These are phyloP conservation scores for Fremontodendron californicum DNA, from an alignment of 345 rosid species.

Conservation along the genomic window DNA sequence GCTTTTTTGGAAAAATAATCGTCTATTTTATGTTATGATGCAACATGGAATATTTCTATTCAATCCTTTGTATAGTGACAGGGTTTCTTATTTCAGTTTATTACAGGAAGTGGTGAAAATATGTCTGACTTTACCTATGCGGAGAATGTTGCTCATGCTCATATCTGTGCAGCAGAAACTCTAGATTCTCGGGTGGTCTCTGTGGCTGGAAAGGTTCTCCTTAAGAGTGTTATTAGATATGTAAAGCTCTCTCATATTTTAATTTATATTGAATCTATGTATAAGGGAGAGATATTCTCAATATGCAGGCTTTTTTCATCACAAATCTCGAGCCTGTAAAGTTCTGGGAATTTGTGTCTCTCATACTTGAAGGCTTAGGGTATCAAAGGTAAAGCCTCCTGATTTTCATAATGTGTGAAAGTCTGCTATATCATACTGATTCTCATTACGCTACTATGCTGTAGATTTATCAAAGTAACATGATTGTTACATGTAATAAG, in stretches of 20 bases:
- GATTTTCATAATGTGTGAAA: conserved; percentile 4
- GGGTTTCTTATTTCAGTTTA: conserved; percentile 67
- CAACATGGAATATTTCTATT: background rate
- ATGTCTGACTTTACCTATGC: conserved; percentile 81
- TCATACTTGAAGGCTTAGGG: conserved; percentile 66
- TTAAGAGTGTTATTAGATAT: conserved; percentile 2
- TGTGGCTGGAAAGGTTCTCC: conserved; percentile 90
- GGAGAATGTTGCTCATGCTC: conserved; percentile 88
- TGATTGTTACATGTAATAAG: background rate
- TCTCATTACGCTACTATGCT: background rate
- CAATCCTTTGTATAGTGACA: conserved; percentile 25
- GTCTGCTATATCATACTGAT: background rate
- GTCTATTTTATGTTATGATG: background rate
- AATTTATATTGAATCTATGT: background rate
- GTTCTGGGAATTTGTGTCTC: conserved; percentile 76
- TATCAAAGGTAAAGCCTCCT: conserved; percentile 62
- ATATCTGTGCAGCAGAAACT: conserved; percentile 74
- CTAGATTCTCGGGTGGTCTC: conserved; percentile 55
- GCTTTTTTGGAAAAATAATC: background rate
- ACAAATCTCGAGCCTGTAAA: conserved; percentile 72
- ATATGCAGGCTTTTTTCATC: conserved; percentile 80
- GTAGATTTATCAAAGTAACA: background rate
- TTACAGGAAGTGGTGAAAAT: conserved; percentile 76
- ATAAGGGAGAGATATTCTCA: conserved; percentile 13
- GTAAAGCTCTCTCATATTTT: background rate